Evolutionary conservation across 108 stramenopile genomes (phyloP).

Genomic region (Fistulifera solaris): DNA sequence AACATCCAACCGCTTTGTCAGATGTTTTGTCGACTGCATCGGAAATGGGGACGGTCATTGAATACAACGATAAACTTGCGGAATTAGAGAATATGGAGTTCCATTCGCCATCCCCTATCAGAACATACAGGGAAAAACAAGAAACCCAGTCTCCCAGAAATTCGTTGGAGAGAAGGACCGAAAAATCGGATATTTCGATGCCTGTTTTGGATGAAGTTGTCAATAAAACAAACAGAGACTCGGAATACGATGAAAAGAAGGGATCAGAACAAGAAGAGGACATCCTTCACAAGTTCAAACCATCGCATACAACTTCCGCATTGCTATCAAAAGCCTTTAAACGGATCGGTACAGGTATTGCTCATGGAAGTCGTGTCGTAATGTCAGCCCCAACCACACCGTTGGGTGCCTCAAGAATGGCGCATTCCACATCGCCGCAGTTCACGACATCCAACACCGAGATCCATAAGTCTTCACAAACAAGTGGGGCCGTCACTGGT

Average conservation of each 20-base stretch:
- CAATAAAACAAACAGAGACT: no score
- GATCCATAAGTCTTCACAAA: no score
- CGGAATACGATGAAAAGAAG: no score
- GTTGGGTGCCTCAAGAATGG: conserved; percentile 1
- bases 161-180: no score
- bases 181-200: no score
- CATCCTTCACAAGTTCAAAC: neutral
- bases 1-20: conserved; percentile 10
- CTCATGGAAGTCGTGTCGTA: neutral
- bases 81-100: conserved; percentile 1
- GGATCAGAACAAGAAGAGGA: neutral
- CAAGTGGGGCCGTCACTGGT: no score
- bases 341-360: conserved; percentile 15
- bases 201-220: no score
- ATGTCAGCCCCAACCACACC: neutral
- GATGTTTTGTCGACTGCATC: conserved; percentile 37
- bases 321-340: conserved; percentile 24
- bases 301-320: conserved; percentile 11
- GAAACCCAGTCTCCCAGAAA: no score
- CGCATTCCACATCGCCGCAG: no score
- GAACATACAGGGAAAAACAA: no score
- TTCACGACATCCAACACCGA: no score
- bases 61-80: neutral
- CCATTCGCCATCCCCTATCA: no score
- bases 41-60: conserved; percentile 48